Conservation (phyloP, 495 filamentous ascomycete species). For the Bryoglossum gracile region DNA sequence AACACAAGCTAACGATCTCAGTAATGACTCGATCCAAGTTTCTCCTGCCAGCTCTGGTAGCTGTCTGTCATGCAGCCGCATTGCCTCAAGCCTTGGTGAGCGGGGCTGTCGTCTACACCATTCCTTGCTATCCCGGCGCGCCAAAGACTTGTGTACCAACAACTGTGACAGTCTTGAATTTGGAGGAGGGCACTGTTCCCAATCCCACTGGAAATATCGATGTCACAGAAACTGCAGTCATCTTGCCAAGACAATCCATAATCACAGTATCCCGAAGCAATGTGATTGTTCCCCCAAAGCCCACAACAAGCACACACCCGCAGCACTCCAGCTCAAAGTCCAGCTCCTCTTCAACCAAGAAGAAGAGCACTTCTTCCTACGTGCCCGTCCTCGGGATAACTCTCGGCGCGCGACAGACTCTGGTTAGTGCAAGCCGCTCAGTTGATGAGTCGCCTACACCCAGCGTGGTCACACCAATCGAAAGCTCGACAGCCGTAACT, state of each 20-base stretch:
- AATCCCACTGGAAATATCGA: background rate
- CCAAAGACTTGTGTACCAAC: background rate
- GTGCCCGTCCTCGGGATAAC: background rate
- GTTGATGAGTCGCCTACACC: too few relatives aligned
- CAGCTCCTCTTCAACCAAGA: background rate
- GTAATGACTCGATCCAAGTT: background rate
- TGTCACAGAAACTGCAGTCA: background rate
- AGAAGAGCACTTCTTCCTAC: too few relatives aligned
- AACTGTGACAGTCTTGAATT: background rate
- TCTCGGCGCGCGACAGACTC: background rate
- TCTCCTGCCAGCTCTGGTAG: conserved; percentile 5
- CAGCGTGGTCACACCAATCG: too few relatives aligned
- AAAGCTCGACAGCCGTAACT: too few relatives aligned
- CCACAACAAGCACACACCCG: background rate
- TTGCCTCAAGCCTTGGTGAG: background rate
- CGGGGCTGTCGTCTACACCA: background rate
- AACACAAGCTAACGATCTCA: too few relatives aligned
- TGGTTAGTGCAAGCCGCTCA: background rate
- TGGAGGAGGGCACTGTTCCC: background rate
- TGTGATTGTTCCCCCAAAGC: background rate
- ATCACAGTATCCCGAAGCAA: background rate
- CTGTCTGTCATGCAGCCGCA: conserved; percentile 5
- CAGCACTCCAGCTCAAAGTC: background rate
- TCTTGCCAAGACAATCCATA: background rate
- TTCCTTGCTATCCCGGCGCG: background rate